Evolutionary conservation across 208 protist genomes (phyloP).

Genomic region (Leishmania turanica): DNA sequence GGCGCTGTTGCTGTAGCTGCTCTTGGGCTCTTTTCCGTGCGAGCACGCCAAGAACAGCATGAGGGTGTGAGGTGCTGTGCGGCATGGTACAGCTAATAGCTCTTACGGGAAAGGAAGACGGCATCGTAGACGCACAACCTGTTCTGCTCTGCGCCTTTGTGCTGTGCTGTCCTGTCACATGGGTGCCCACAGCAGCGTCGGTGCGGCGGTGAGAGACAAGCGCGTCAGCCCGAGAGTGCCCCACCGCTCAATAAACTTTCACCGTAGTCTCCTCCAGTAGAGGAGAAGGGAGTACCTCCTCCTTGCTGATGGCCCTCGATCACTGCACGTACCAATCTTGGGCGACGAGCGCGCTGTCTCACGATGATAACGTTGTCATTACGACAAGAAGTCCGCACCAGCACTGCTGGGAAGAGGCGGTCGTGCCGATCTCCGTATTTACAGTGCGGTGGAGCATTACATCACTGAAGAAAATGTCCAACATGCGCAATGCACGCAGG

Average conservation of each 20-base stretch:
- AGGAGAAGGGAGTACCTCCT: not conserved
- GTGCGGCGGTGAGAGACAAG: not conserved
- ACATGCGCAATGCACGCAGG: constrained; percentile 20
- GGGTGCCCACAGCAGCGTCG: not conserved
- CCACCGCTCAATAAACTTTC: not conserved
- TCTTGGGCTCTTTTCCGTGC: too few relatives aligned
- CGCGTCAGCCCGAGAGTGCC: not conserved
- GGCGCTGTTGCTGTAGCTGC: too few relatives aligned
- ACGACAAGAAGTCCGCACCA: not conserved
- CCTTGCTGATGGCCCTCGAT: not conserved
- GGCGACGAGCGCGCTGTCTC: constrained; percentile 1
- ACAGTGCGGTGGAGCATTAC: constrained; percentile 34
- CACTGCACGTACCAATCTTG: not conserved
- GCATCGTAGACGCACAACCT: not conserved
- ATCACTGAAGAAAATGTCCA: constrained; percentile 7
- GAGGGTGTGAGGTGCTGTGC: not conserved
- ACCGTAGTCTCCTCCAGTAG: not conserved
- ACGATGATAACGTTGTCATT: constrained; percentile 36
- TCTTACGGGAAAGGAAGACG: not conserved
- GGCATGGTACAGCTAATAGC: not conserved
- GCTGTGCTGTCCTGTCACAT: not conserved
- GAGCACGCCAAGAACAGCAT: not conserved
- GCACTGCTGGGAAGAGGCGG: not conserved
- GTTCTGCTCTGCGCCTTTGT: not conserved
- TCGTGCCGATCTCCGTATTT: constrained; percentile 32